A percentile compares a stretch with the other conserved stretches of the same genome.
phyloP scores from a whole-genome alignment of 306 rosid species.

The Dryas octopetala region DNA sequence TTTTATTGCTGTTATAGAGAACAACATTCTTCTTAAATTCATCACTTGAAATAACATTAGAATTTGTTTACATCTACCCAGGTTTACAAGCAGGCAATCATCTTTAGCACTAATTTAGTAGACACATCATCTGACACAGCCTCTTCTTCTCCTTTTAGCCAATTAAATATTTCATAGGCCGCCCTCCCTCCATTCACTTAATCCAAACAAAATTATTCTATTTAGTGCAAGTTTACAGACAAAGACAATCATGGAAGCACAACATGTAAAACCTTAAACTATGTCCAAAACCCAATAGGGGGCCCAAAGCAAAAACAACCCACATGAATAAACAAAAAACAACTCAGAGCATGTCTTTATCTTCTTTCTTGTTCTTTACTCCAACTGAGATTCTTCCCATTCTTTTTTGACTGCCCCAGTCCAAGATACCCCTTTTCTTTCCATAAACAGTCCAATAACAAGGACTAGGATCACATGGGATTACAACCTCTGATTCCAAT shows the following conservation, averaged over 20 bases:
- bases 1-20: neutral
- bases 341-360: constrained; percentile 32
- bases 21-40: neutral
- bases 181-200: constrained; percentile 13
- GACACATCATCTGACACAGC: neutral
- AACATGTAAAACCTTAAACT: constrained; percentile 24
- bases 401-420: constrained; percentile 55
- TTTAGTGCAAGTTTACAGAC: constrained; percentile 28
- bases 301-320: constrained; percentile 39
- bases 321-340: constrained; percentile 36
- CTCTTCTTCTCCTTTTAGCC: neutral
- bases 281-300: constrained; percentile 19
- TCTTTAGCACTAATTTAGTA: neutral
- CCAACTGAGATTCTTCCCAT: constrained; percentile 34
- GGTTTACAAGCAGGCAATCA: neutral
- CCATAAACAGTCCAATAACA: constrained; percentile 28
- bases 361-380: constrained; percentile 38
- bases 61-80: neutral
- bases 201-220: constrained; percentile 26
- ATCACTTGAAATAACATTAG: neutral
- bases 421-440: constrained; percentile 64
- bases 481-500: constrained; percentile 45
- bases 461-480: constrained; percentile 50
- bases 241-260: constrained; percentile 43
- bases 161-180: neutral